phyloP scores from a whole-genome alignment of 805 yeast genomes.

The Cyberlindnera xishuangbannaensis region DNA sequence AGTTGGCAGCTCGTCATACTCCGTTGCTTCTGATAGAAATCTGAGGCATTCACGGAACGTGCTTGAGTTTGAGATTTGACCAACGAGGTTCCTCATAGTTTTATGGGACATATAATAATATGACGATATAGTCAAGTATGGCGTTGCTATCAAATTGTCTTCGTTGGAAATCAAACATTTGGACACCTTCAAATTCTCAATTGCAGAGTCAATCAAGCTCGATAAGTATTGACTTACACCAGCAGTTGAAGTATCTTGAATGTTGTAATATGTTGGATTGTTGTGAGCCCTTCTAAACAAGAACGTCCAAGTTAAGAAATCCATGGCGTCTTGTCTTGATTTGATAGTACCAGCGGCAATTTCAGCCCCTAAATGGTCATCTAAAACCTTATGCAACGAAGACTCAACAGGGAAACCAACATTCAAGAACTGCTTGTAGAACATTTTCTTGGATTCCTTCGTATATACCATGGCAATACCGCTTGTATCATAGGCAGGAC shows the following conservation, averaged over 20 bases:
- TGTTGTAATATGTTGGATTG: conserved; percentile 87
- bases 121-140: conserved; percentile 78
- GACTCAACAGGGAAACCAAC: conserved; percentile 98
- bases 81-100: conserved; percentile 68
- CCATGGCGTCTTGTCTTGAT: conserved; percentile 86
- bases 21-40: conserved; percentile 89
- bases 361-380: conserved; percentile 94
- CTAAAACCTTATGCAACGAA: conserved; percentile 64
- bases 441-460: conserved; percentile 71
- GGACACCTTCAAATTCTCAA: conserved; percentile 64
- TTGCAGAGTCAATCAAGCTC: conserved; percentile 61
- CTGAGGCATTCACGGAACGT: conserved; percentile 66
- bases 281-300: conserved; percentile 87
- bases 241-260: conserved; percentile 64
- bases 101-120: conserved; percentile 90
- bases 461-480: conserved; percentile 94
- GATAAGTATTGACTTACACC: conserved; percentile 78
- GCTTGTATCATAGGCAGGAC: conserved; percentile 90
- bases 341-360: conserved; percentile 80
- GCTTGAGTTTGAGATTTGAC: conserved; percentile 39
- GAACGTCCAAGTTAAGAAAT: conserved; percentile 95
- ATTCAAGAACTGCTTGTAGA: conserved; percentile 77
- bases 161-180: conserved; percentile 56
- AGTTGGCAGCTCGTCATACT: conserved; percentile 80
- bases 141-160: conserved; percentile 54